Evolutionary conservation across 148 eudicot species (phyloP).

Genomic region (Cornus suecica): DNA sequence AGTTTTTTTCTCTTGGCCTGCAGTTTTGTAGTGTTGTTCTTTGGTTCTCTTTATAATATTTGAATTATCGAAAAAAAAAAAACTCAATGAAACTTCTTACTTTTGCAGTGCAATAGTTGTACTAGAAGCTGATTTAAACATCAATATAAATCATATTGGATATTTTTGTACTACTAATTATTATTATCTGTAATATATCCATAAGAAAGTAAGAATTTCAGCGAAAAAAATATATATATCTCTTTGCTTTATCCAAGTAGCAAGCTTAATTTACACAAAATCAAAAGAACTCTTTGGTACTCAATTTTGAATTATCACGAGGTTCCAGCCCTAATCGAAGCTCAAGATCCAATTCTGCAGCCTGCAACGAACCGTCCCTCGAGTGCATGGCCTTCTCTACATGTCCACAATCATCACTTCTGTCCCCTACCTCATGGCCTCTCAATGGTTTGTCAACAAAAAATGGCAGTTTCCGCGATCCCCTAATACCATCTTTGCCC

Average conservation of each 20-base stretch:
- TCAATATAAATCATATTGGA: neutral
- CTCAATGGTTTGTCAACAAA: conserved; percentile 15
- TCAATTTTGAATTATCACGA: conserved; percentile 2
- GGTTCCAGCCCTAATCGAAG: conserved; percentile 37
- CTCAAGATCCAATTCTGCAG: conserved; percentile 32
- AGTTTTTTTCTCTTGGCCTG: no score
- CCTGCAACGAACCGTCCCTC: neutral
- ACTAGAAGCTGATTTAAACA: no score
- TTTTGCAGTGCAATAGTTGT: neutral
- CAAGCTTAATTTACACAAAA: neutral
- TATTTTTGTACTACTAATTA: no score
- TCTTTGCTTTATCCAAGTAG: neutral
- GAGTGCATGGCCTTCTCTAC: neutral
- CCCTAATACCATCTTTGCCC: neutral
- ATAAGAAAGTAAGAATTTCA: neutral
- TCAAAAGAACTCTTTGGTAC: conserved; percentile 1
- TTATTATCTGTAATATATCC: neutral
- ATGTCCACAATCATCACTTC: conserved; percentile 2
- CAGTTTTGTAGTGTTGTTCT: no score
- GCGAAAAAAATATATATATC: neutral
- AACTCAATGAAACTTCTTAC: no score
- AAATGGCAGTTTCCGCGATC: conserved; percentile 13
- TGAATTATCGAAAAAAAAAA: no score
- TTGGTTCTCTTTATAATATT: no score
- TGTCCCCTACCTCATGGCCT: neutral